phyloP scores from a whole-genome alignment of 2,329 filamentous ascomycete species.

The Anthostomella pinea region DNA sequence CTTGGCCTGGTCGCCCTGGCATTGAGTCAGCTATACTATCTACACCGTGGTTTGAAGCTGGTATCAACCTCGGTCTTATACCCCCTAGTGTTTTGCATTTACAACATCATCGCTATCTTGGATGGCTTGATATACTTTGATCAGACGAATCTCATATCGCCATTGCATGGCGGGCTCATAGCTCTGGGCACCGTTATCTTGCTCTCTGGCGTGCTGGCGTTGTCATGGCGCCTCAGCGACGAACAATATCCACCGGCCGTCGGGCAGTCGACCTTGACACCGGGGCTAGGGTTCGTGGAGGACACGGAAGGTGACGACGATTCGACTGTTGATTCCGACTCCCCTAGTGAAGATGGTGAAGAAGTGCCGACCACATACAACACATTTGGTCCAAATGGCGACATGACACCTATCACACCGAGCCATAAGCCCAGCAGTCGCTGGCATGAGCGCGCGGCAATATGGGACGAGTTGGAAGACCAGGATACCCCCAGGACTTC shows the following conservation, averaged over 20 bases:
- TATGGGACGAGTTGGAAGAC: slow-evolving; percentile 87
- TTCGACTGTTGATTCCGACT: slow-evolving; percentile 48
- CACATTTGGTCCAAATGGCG: slow-evolving; percentile 44
- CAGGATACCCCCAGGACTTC: slow-evolving; percentile 49
- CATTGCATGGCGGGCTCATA: slow-evolving; percentile 75
- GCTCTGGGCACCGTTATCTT: slow-evolving; percentile 83
- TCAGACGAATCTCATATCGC: slow-evolving; percentile 76
- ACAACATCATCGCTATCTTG: slow-evolving; percentile 97
- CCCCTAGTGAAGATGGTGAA: slow-evolving; percentile 43
- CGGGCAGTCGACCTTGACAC: slow-evolving; percentile 69
- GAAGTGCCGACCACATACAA: slow-evolving; percentile 39
- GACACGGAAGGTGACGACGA: slow-evolving; percentile 62
- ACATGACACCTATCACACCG: slow-evolving; percentile 38
- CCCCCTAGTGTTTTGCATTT: slow-evolving; percentile 95
- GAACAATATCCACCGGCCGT: slow-evolving; percentile 62
- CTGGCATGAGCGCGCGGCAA: slow-evolving; percentile 70
- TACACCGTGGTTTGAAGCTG: slow-evolving; percentile 89
- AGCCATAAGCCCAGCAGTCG: slow-evolving; percentile 49
- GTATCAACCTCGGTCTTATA: slow-evolving; percentile 95
- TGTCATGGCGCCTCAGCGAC: slow-evolving; percentile 91
- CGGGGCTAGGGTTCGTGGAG: slow-evolving; percentile 78
- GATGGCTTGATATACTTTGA: slow-evolving; percentile 97
- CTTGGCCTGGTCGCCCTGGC: slow-evolving; percentile 77
- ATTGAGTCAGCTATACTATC: slow-evolving; percentile 88
- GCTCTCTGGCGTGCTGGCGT: slow-evolving; percentile 79